Percentiles rank a stretch among this genome's conserved stretches.
Evolutionary conservation across 2,329 filamentous ascomycete species (phyloP).

Genomic region (Hypocrella siamensis): DNA sequence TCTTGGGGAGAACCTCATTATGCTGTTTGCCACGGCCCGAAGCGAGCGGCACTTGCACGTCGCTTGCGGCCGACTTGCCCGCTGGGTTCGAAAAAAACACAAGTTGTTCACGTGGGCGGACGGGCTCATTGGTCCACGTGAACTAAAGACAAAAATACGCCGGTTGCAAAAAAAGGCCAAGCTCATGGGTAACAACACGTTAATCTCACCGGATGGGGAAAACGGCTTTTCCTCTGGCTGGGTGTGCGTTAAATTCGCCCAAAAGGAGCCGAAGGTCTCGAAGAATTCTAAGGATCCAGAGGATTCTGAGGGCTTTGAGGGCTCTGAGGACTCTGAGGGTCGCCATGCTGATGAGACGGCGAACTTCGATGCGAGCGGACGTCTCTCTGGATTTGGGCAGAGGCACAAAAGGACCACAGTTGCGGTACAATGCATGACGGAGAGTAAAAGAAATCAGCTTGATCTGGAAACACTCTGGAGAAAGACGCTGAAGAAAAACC

Average conservation of each 20-base stretch:
- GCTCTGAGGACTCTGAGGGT: too few species aligned
- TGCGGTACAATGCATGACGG: conserved; percentile 43
- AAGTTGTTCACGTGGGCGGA: conserved; percentile 66
- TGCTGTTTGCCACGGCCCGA: conserved; percentile 82
- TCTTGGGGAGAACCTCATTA: conserved; percentile 74
- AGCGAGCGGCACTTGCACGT: conserved; percentile 90
- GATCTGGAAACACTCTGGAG: conserved; percentile 38
- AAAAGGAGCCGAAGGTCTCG: too few species aligned
- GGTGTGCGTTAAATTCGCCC: conserved; percentile 94
- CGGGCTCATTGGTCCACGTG: conserved; percentile 76
- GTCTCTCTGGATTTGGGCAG: conserved; percentile 64
- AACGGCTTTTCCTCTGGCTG: conserved; percentile 87
- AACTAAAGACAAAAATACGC: conserved; percentile 74
- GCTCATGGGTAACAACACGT: conserved; percentile 57
- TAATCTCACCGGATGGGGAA: conserved; percentile 49
- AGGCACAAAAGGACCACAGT: conserved; percentile 32
- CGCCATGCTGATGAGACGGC: too few species aligned
- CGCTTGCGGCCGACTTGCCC: conserved; percentile 73
- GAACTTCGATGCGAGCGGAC: conserved; percentile 30
- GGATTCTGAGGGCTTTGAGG: too few species aligned
- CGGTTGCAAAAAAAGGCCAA: conserved; percentile 70
- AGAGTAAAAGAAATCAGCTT: conserved; percentile 33
- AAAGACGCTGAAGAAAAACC: conserved; percentile 19
- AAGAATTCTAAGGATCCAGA: conserved; percentile 41
- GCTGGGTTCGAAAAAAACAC: conserved; percentile 64